Conservation (phyloP, 192 early-diverging fungal genomes). For the Entophlyctis helioformis region DNA sequence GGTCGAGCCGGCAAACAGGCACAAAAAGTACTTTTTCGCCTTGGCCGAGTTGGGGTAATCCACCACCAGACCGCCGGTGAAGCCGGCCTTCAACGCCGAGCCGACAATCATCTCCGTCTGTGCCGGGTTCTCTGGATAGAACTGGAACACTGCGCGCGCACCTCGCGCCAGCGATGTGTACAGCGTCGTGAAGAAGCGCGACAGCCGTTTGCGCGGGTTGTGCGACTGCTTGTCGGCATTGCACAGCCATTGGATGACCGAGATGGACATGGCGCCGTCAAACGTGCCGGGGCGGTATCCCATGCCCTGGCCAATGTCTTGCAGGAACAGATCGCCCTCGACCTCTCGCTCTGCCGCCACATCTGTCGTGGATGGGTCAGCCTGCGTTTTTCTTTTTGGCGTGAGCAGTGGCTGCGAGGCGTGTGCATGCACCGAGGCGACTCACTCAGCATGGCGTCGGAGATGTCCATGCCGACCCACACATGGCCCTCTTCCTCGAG, state of each 20-base stretch:
- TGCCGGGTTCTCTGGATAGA: slow-evolving; percentile 92
- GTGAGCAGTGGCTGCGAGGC: neutral
- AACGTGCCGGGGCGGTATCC: slow-evolving; percentile 91
- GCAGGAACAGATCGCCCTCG: slow-evolving; percentile 88
- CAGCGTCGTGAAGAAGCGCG: slow-evolving; percentile 83
- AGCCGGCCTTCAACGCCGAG: slow-evolving; percentile 80
- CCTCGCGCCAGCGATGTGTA: slow-evolving; percentile 81
- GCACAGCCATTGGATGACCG: slow-evolving; percentile 96
- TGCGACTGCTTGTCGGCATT: slow-evolving; percentile 92
- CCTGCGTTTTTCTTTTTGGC: too few relatives aligned
- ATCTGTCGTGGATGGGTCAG: slow-evolving; percentile 28
- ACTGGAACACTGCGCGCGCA: slow-evolving; percentile 93
- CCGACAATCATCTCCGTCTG: slow-evolving; percentile 89
- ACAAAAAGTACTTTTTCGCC: slow-evolving; percentile 94
- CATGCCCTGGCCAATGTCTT: slow-evolving; percentile 92
- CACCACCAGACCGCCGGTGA: slow-evolving; percentile 88
- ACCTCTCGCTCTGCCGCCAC: slow-evolving; percentile 86
- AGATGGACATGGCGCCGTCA: slow-evolving; percentile 89
- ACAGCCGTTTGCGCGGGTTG: slow-evolving; percentile 67
- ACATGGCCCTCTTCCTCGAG: slow-evolving; percentile 89
- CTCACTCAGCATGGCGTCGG: slow-evolving; percentile 74
- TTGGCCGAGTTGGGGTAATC: slow-evolving; percentile 95
- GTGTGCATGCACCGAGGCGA: neutral
- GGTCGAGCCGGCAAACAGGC: slow-evolving; percentile 85
- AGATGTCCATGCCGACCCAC: slow-evolving; percentile 97